Base-by-base conservation (phyloP, 1,139 yeast genomes). In the Magnusiomyces suaveolens region DNA sequence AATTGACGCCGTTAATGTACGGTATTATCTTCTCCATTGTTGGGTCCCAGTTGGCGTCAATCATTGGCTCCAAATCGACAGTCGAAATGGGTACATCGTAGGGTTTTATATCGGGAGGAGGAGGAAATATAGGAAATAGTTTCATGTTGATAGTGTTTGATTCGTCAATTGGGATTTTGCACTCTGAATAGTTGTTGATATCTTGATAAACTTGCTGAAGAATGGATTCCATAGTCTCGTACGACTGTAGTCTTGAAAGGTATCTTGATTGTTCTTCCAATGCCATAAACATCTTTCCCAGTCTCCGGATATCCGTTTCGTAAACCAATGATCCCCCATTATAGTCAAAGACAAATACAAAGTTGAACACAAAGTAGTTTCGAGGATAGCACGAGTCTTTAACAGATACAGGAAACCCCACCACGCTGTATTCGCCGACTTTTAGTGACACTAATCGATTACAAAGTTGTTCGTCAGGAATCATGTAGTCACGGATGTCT, bases 31-130 rank as follows among this genome's bases (percentile, higher is more conserved):
- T 84, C 47, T 88, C 75, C 94, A 92, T 85, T 1, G 97, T 92
- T 1, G 97, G 97, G 66, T 92, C 98, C 97, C 98, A 92, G 63
- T 87, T 86, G 4, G 85, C 85, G 68, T 92, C 98, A 38, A 87
- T 83, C 60, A 92, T 73, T 41, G 80, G 74, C 43, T 76, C 76
- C 41, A 90, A 71, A 54, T 83, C 81, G 1, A 90, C 95, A 0
- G 92, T 84, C 3, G 95, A 80, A 1, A 89, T 80, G 0, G 98
- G 98, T 0, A 92, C 98, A 66, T 92, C 96, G 63, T 78, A 74
- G 41, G 89, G 60, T 66, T 80, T 71, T 63, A 87, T 72, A 52
- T 80, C 80, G 0, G 88, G 86, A 0, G 97, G 97, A 1, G 94
- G 87, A 6, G 94, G 90, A 43, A 86, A 73, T 18, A 87, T 74